Evolutionary conservation across 495 filamentous ascomycete genomes (phyloP), one percentile per base, ranked within the genome.

Genomic region (Penicillium odoratum): DNA sequence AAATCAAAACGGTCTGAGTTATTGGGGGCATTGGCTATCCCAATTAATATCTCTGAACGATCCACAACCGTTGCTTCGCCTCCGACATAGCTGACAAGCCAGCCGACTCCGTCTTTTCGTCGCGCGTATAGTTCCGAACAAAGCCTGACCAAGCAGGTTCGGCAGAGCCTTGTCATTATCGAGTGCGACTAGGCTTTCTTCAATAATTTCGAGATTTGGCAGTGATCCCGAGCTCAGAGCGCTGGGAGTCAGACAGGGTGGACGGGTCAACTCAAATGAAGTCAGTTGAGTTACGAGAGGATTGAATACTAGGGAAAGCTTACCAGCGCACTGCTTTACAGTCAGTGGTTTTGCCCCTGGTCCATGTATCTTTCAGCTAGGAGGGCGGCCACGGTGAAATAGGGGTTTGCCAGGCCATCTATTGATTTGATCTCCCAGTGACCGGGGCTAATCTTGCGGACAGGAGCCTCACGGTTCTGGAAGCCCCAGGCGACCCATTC

Each of bases 281-380:
- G 28, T 40, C 15, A 50, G 30, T 56, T 54, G 33, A 1, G 2
- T 43, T 26, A 33, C n/a, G n/a, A n/a, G n/a, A 5, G 21, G 6
- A 29, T 34, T 47, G 31, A 16, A 29, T 38, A 9, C 16, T 29
- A 30, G 50, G 16, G 56, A 3, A 48, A 6, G 29, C 71, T 58
- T 60, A 63, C 79, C 74, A 48, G 63, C 66, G 68, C 86, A 90
- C 59, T 92, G 84, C 30, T 79, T 70, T 77, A 70, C 60, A 0
- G 65, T 74, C 40, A 91, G 63, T 29, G 73, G 59, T 49, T 72
- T 64, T 7, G 70, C 71, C 3, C 63, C 5, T 91, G 53, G 0
- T 90, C 92, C n/a, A 81, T 52, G 7, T 81, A 73, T 0, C 92
- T 91, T 0, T 83, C 85, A 0, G 79, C 79, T 3, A 96, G 63